These are phyloP conservation scores for Platanthera guangdongensis DNA, from an alignment of 106 monocot species.

Conservation along the genomic window DNA sequence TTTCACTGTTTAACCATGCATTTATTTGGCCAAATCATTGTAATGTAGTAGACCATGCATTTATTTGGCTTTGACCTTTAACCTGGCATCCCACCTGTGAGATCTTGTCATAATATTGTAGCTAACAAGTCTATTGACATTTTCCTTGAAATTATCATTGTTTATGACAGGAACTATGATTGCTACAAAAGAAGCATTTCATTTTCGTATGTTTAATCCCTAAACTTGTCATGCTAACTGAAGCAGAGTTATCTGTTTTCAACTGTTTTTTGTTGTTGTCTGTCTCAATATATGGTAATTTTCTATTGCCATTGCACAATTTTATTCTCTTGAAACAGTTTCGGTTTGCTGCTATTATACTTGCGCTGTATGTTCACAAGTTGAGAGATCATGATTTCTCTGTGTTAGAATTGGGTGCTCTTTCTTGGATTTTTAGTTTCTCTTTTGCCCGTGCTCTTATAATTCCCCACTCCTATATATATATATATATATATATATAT, in stretches of 20 bases:
- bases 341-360: not conserved
- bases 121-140: not conserved
- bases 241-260: not conserved
- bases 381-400: no score
- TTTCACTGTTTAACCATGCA: not conserved
- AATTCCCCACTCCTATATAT: no score
- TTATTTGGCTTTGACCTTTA: no score
- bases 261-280: not conserved
- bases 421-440: no score
- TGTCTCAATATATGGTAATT: not conserved
- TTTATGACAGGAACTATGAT: not conserved
- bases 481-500: no score
- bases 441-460: no score
- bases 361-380: no score
- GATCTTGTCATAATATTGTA: not conserved
- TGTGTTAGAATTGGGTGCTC: no score
- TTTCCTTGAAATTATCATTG: not conserved
- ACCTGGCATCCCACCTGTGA: not conserved
- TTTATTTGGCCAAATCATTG: no score
- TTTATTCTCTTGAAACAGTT: not conserved
- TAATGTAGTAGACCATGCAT: no score
- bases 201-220: not conserved
- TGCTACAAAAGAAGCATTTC: not conserved
- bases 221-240: not conserved
- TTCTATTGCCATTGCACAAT: not conserved